Conservation (phyloP, 78 protist genomes). For the Diacronema lutheri region DNA sequence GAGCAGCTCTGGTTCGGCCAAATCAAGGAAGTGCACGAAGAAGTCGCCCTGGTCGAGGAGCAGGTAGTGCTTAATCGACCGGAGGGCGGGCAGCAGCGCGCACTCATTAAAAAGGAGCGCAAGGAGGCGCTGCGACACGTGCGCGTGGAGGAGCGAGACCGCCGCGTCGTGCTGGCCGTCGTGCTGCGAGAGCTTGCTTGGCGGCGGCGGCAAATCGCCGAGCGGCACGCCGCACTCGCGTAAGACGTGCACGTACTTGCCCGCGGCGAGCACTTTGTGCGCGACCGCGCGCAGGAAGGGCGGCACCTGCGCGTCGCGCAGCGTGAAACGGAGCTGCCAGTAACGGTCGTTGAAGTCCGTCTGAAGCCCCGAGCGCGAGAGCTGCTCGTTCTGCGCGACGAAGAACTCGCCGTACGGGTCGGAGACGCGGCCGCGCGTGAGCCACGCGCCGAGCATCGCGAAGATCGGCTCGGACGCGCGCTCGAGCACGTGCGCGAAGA, state of each 20-base stretch:
- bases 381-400: not conserved
- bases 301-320: constrained; percentile 36
- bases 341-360: constrained; percentile 53
- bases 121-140: constrained; percentile 45
- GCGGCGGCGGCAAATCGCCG: not conserved
- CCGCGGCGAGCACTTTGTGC: constrained; percentile 44
- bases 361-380: not conserved
- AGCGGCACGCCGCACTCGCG: constrained; percentile 57
- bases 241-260: constrained; percentile 74
- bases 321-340: constrained; percentile 57
- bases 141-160: constrained; percentile 52
- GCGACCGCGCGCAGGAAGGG: constrained; percentile 28
- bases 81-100: constrained; percentile 46
- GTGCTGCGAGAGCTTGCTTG: not conserved
- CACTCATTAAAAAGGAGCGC: constrained; percentile 42
- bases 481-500: constrained; percentile 45
- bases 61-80: constrained; percentile 66
- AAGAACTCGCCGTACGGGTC: constrained; percentile 78
- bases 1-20: constrained; percentile 58
- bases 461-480: constrained; percentile 63
- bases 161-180: not conserved
- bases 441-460: constrained; percentile 67
- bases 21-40: constrained; percentile 76
- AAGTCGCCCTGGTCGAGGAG: constrained; percentile 77
- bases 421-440: constrained; percentile 51